phyloP scores from a whole-genome alignment of 768 basidiomycete genomes.

The Tylopilus rubrobrunneus region DNA sequence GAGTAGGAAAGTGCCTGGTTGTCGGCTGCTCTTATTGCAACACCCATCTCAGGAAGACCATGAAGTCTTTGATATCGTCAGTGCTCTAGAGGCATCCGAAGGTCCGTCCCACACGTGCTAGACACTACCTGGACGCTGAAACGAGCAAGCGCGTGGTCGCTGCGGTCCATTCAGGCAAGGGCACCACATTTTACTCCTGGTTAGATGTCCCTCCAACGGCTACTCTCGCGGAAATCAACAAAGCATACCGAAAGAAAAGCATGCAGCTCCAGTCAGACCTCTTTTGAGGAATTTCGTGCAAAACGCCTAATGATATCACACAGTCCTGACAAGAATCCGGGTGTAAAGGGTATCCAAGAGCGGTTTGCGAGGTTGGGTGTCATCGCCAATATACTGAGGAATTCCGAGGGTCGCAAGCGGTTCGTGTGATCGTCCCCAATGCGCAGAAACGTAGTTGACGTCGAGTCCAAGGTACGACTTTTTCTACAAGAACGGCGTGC shows the following conservation, averaged over 20 bases:
- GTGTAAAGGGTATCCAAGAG: slow-evolving; percentile 76
- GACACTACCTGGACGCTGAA: slow-evolving; percentile 3
- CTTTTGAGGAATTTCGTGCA: background rate
- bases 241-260: slow-evolving; percentile 90
- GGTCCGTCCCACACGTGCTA: slow-evolving; percentile 39
- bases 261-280: slow-evolving; percentile 81
- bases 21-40: slow-evolving; percentile 8
- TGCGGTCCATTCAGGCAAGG: slow-evolving; percentile 54
- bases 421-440: slow-evolving; percentile 34
- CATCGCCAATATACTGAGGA: slow-evolving; percentile 76
- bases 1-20: background rate
- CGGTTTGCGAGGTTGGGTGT: slow-evolving; percentile 91
- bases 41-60: slow-evolving; percentile 68
- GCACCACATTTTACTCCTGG: slow-evolving; percentile 95
- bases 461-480: slow-evolving; percentile 67
- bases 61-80: slow-evolving; percentile 94
- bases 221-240: slow-evolving; percentile 69
- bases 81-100: slow-evolving; percentile 74
- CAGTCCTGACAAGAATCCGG: slow-evolving; percentile 95
- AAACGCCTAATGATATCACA: slow-evolving; percentile 28
- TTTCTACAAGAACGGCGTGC: slow-evolving; percentile 97
- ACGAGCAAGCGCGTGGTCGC: background rate
- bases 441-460: background rate
- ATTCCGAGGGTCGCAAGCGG: slow-evolving; percentile 71
- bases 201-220: slow-evolving; percentile 77